Percentiles rank a stretch among this genome's conserved stretches.
Evolutionary conservation across 1,284 basidiomycete species (phyloP).

Genomic region (Leccinum fallax): DNA sequence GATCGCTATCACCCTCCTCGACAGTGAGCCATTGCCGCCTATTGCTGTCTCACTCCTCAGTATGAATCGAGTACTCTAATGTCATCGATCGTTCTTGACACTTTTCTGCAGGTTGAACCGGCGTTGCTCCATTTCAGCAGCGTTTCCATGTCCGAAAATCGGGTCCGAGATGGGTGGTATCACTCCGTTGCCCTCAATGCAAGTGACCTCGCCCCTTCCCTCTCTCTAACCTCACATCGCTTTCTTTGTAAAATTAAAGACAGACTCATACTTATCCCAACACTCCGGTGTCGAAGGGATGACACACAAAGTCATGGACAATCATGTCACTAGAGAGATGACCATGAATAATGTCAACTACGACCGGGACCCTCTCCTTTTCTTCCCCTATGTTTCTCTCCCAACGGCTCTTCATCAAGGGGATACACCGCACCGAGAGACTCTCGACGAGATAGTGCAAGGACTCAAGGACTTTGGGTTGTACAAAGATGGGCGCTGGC

Average conservation of each 20-base stretch:
- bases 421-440: not conserved
- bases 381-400: not conserved
- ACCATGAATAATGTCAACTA: not conserved
- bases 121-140: too few species aligned
- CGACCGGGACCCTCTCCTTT: not conserved
- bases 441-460: not conserved
- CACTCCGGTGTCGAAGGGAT: not conserved
- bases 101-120: too few species aligned
- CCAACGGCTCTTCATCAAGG: not conserved
- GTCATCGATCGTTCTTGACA: too few species aligned
- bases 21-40: too few species aligned
- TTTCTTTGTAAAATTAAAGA: not conserved
- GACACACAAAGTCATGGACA: not conserved
- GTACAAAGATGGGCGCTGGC: not conserved
- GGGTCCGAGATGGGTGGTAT: too few species aligned
- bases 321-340: not conserved
- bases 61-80: too few species aligned
- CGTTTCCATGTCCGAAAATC: too few species aligned
- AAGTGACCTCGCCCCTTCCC: too few species aligned
- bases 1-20: too few species aligned
- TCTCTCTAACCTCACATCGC: too few species aligned
- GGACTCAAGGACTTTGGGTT: not conserved
- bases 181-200: too few species aligned
- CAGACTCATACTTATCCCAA: not conserved
- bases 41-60: too few species aligned